A percentile compares a stretch with the other conserved stretches of the same genome.
These are phyloP conservation scores for Bryum argenteum DNA, from an alignment of 225 moss, liverwort and hornwort genomes.

Conservation along the genomic window DNA sequence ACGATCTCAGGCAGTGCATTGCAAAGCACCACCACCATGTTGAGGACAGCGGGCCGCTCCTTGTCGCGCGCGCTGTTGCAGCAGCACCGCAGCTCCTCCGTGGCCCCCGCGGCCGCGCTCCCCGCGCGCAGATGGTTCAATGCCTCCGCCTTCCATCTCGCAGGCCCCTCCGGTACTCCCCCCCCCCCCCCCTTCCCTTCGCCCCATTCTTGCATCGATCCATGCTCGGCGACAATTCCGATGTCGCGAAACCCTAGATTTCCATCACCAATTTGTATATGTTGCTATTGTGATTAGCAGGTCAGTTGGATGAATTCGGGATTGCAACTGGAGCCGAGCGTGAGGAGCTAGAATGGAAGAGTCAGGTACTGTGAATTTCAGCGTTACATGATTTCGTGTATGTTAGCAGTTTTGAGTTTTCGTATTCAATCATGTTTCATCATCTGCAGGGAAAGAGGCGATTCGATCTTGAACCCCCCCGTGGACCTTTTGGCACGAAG, in stretches of 20 bases:
- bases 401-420: not conserved
- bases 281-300: slow-evolving; percentile 31
- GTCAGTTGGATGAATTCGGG: slow-evolving; percentile 62
- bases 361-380: slow-evolving; percentile 28
- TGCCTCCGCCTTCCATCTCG: not conserved
- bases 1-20: slow-evolving; percentile 43
- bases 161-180: slow-evolving; percentile 30
- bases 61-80: slow-evolving; percentile 32
- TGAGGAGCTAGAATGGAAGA: slow-evolving; percentile 69
- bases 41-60: slow-evolving; percentile 34
- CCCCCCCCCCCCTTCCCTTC: not conserved
- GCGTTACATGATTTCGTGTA: not conserved
- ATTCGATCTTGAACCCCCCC: slow-evolving; percentile 66
- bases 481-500: slow-evolving; percentile 71
- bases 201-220: slow-evolving; percentile 9
- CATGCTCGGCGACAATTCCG: too few species aligned
- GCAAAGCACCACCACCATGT: slow-evolving; percentile 37
- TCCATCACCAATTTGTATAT: not conserved
- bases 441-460: slow-evolving; percentile 59
- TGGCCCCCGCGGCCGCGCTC: not conserved
- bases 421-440: not conserved
- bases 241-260: not conserved
- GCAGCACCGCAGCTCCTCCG: not conserved
- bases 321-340: slow-evolving; percentile 69
- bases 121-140: slow-evolving; percentile 31